A percentile compares a stretch with the other conserved stretches of the same genome.
These are phyloP conservation scores for Yamadazyma taylorii DNA, from an alignment of 1,139 yeast species.

Conservation along the genomic window DNA sequence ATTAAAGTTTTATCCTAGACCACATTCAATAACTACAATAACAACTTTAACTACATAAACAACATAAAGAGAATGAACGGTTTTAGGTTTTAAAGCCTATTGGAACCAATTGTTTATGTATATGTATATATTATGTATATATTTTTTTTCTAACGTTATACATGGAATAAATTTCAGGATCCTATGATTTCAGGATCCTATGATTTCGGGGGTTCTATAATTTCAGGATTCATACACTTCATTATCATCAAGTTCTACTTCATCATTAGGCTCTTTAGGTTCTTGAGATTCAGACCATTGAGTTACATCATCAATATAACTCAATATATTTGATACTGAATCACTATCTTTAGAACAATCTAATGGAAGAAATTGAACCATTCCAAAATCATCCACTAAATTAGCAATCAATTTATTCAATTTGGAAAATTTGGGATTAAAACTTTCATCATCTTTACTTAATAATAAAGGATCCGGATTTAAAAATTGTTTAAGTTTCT, in stretches of 20 bases:
- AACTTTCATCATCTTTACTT: constrained; percentile 34
- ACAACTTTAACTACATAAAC: too few relatives aligned
- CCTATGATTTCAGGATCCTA: not conserved
- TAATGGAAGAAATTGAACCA: constrained; percentile 94
- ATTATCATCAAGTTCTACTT: constrained; percentile 54
- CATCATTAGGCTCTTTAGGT: constrained; percentile 92
- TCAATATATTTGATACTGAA: constrained; percentile 76
- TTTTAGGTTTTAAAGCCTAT: too few relatives aligned
- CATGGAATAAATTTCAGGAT: too few relatives aligned
- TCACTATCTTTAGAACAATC: constrained; percentile 78
- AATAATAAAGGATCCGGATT: constrained; percentile 86
- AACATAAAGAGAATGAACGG: too few relatives aligned
- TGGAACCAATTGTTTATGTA: too few relatives aligned
- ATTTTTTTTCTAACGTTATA: too few relatives aligned
- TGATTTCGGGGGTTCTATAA: not conserved
- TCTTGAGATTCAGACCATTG: constrained; percentile 98
- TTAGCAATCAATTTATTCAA: constrained; percentile 83
- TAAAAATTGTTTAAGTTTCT: constrained; percentile 77
- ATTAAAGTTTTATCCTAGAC: too few relatives aligned
- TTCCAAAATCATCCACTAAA: constrained; percentile 93
- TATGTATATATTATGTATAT: too few relatives aligned
- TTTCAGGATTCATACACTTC: not conserved
- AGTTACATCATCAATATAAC: constrained; percentile 94
- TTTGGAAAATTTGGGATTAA: constrained; percentile 72
- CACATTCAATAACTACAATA: too few relatives aligned